Conservation (phyloP, 192 early-diverging fungal genomes). For the Pilaira anomala region DNA sequence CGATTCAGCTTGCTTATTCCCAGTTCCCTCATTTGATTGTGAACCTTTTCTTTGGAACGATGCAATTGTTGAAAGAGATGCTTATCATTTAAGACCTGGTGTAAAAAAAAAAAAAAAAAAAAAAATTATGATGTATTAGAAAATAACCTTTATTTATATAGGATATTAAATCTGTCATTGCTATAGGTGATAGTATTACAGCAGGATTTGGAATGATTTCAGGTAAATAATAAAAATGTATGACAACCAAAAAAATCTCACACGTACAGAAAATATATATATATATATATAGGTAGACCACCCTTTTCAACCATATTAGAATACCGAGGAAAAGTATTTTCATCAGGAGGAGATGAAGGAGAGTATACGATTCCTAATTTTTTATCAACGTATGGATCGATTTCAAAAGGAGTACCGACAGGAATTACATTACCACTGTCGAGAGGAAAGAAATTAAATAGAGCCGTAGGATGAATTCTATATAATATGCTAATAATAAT, state of each 20-base stretch:
- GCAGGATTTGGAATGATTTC: constrained; percentile 57
- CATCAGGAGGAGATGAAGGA: constrained; percentile 43
- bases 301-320: constrained; percentile 47
- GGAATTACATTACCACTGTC: constrained; percentile 47
- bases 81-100: constrained; percentile 45
- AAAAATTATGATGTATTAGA: too few relatives aligned
- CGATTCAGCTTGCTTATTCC: constrained; percentile 27
- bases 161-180: constrained; percentile 50
- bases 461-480: constrained; percentile 40
- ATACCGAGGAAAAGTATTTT: constrained; percentile 54
- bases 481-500: neutral
- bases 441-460: constrained; percentile 47
- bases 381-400: constrained; percentile 30
- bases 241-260: too few relatives aligned
- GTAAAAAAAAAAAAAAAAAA: too few relatives aligned
- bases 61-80: constrained; percentile 33
- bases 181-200: constrained; percentile 51
- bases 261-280: neutral
- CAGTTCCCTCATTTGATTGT: constrained; percentile 40
- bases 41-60: constrained; percentile 37
- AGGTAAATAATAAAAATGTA: constrained; percentile 20
- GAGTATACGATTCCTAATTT: constrained; percentile 52
- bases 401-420: constrained; percentile 36
- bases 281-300: constrained; percentile 34
- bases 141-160: constrained; percentile 4